Evolutionary conservation across 1,284 basidiomycete genomes (phyloP).

Genomic region (Ceratobasidium sp.): DNA sequence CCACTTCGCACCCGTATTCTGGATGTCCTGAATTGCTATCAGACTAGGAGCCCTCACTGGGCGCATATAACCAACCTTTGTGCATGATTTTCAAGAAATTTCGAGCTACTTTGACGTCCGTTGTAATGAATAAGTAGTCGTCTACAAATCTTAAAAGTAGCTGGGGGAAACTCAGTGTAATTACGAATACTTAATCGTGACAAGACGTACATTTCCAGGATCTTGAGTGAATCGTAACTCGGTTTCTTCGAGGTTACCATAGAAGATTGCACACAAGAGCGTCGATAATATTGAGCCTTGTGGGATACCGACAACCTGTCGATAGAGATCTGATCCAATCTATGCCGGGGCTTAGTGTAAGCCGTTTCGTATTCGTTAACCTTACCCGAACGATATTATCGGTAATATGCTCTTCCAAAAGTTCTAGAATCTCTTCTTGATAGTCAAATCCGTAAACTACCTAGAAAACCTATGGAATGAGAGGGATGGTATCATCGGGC

Average conservation of each 20-base stretch:
- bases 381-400: slow-evolving; percentile 90
- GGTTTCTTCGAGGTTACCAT: slow-evolving; percentile 86
- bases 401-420: slow-evolving; percentile 90
- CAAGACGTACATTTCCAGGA: slow-evolving; percentile 69
- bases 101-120: slow-evolving; percentile 71
- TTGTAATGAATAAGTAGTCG: slow-evolving; percentile 93
- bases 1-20: slow-evolving; percentile 93
- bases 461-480: slow-evolving; percentile 54
- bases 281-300: slow-evolving; percentile 94
- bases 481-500: not conserved
- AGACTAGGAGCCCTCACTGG: not conserved
- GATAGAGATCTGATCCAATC: slow-evolving; percentile 83
- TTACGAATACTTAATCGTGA: not conserved
- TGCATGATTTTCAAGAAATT: slow-evolving; percentile 85
- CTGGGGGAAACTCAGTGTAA: slow-evolving; percentile 60
- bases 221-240: slow-evolving; percentile 73
- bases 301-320: slow-evolving; percentile 92
- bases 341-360: slow-evolving; percentile 54
- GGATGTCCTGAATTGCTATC: slow-evolving; percentile 73
- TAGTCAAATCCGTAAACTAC: slow-evolving; percentile 72
- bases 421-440: slow-evolving; percentile 73
- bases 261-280: slow-evolving; percentile 92
- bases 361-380: not conserved
- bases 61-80: slow-evolving; percentile 66
- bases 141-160: slow-evolving; percentile 88